phyloP scores from a whole-genome alignment of 306 rosid species.

The Vicia sativa region DNA sequence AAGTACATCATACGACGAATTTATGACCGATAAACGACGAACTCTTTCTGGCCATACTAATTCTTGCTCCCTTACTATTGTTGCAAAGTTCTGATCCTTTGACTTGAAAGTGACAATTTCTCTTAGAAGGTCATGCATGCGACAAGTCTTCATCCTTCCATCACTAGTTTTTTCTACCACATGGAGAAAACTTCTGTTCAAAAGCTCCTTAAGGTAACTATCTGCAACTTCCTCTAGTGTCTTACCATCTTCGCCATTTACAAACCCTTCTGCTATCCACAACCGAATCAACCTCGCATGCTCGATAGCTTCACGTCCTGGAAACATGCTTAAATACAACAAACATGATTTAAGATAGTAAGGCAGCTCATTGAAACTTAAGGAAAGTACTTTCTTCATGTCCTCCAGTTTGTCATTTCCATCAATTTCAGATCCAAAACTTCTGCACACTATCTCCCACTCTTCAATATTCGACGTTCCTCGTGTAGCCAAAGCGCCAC shows the following conservation, averaged over 20 bases:
- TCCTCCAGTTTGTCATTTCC: conserved; percentile 46
- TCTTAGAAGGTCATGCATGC: conserved; percentile 57
- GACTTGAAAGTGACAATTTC: conserved; percentile 56
- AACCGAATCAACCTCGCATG: conserved; percentile 54
- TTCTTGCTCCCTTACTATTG: conserved; percentile 51
- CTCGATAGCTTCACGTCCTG: conserved; percentile 43
- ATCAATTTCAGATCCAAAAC: conserved; percentile 48
- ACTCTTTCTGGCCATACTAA: conserved; percentile 55
- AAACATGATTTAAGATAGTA: conserved; percentile 65
- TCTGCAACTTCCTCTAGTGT: conserved; percentile 63
- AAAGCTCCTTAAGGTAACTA: conserved; percentile 59
- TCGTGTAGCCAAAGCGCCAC: conserved; percentile 53
- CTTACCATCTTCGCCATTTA: conserved; percentile 48
- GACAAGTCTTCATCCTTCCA: conserved; percentile 48
- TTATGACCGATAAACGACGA: conserved; percentile 52
- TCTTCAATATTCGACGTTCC: conserved; percentile 48
- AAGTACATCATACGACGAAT: conserved; percentile 39
- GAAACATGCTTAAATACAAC: conserved; percentile 59
- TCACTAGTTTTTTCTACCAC: conserved; percentile 47
- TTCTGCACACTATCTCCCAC: conserved; percentile 46
- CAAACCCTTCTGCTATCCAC: conserved; percentile 75
- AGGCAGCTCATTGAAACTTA: conserved; percentile 67
- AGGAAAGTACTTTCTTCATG: conserved; percentile 54
- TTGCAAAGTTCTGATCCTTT: conserved; percentile 60
- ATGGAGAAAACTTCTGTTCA: conserved; percentile 59